Percentiles rank a stretch among this genome's conserved stretches.
Conservation (phyloP, 1,284 basidiomycete species). For the Peniophora sp. region DNA sequence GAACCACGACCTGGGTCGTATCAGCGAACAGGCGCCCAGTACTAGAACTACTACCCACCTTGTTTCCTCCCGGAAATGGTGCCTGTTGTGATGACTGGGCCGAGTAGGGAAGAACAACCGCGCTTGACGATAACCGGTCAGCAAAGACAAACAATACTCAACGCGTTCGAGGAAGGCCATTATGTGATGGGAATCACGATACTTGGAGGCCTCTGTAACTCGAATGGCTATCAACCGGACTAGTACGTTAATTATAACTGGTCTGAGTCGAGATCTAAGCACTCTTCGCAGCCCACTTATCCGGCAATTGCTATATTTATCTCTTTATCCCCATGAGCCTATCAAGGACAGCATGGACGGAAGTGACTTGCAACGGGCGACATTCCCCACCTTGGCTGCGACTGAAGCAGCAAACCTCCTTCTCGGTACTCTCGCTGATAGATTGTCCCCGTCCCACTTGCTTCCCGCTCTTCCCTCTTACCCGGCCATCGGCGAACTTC, state of each 20-base stretch:
- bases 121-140: no score
- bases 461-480: constrained; percentile 50
- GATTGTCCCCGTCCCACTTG: constrained; percentile 47
- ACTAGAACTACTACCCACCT: no score
- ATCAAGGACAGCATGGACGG: constrained; percentile 21
- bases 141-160: constrained; percentile 11
- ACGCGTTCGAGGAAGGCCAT: constrained; percentile 65
- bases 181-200: constrained; percentile 55
- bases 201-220: constrained; percentile 50
- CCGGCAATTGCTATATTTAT: constrained; percentile 59
- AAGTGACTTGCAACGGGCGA: constrained; percentile 23
- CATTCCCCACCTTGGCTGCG: constrained; percentile 36
- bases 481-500: constrained; percentile 10
- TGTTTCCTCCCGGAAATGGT: no score
- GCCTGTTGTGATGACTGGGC: no score
- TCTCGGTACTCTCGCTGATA: constrained; percentile 46
- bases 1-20: no score
- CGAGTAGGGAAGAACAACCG: no score
- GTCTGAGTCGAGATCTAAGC: constrained; percentile 6
- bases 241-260: no score
- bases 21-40: no score
- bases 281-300: constrained; percentile 37
- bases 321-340: constrained; percentile 44
- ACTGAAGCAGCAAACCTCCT: constrained; percentile 43
- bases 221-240: constrained; percentile 39